phyloP scores from a whole-genome alignment of 257 asterid species.

The Cordia subcordata region DNA sequence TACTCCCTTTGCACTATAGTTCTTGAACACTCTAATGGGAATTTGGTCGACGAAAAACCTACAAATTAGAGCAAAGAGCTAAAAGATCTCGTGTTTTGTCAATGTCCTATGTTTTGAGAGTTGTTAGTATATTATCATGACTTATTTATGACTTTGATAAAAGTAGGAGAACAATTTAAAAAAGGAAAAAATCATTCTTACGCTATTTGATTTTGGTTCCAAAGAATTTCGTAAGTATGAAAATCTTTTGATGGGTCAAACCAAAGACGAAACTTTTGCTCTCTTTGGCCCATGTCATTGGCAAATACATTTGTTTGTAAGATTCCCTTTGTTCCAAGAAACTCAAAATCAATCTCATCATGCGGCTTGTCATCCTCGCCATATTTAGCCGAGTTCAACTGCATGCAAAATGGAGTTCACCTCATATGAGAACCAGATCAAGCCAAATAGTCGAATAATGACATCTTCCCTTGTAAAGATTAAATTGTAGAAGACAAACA shows the following conservation, averaged over 20 bases:
- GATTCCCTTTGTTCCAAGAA: conserved; percentile 39
- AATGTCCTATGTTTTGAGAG: too few relatives aligned
- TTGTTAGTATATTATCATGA: too few relatives aligned
- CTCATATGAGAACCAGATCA: too few relatives aligned
- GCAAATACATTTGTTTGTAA: conserved; percentile 51
- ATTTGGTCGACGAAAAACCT: conserved; percentile 36
- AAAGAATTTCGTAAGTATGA: conserved; percentile 40
- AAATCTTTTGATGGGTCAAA: conserved; percentile 58
- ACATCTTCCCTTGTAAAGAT: too few relatives aligned
- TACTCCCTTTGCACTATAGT: conserved; percentile 19
- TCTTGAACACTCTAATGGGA: conserved; percentile 52
- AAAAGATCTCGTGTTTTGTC: too few relatives aligned
- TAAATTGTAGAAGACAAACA: background rate
- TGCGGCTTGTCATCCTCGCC: conserved; percentile 14
- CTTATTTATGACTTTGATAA: too few relatives aligned
- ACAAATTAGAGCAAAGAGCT: background rate
- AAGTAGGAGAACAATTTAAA: background rate
- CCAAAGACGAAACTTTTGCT: conserved; percentile 45
- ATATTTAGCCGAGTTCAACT: conserved; percentile 35
- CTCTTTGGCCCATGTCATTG: conserved; percentile 39
- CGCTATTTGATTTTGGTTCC: conserved; percentile 50
- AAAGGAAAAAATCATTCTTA: conserved; percentile 13
- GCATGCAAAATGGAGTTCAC: too few relatives aligned
- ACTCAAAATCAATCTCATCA: conserved; percentile 53
- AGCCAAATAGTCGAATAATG: too few relatives aligned